Conservation (phyloP, 129 eudicot species). For the Glebionis coronaria region DNA sequence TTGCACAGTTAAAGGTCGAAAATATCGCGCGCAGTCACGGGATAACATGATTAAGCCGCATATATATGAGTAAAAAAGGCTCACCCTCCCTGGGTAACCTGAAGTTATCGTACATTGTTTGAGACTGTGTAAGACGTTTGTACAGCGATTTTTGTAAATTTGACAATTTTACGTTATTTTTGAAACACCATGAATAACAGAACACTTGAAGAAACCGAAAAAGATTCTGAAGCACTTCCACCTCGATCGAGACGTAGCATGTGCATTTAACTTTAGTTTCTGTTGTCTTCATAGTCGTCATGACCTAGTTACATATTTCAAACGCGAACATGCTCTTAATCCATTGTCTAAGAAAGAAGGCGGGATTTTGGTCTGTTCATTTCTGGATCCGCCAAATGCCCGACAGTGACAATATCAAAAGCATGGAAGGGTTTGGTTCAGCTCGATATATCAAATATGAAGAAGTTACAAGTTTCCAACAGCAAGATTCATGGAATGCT, state of each 20-base stretch:
- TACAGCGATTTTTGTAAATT: too few relatives aligned
- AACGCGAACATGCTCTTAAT: constrained; percentile 53
- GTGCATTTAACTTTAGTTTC: constrained; percentile 97
- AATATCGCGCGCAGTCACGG: too few relatives aligned
- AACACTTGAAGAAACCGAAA: constrained; percentile 46
- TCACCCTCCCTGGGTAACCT: too few relatives aligned
- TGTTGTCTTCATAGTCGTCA: constrained; percentile 84
- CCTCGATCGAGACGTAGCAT: constrained; percentile 80
- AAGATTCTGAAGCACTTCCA: constrained; percentile 41
- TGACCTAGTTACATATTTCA: constrained; percentile 88
- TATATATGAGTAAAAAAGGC: too few relatives aligned
- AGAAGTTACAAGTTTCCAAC: constrained; percentile 84
- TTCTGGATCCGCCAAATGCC: constrained; percentile 96
- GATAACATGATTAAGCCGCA: too few relatives aligned
- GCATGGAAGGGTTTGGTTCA: constrained; percentile 66
- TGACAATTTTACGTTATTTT: too few relatives aligned
- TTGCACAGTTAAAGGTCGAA: too few relatives aligned
- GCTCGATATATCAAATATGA: constrained; percentile 71
- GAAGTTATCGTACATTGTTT: too few relatives aligned
- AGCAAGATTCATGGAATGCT: constrained; percentile 94
- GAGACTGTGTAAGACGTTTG: too few relatives aligned
- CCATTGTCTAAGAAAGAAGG: constrained; percentile 77
- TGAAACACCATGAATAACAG: constrained; percentile 36
- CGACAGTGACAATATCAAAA: constrained; percentile 58
- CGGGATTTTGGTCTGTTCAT: constrained; percentile 76